Evolutionary conservation across 2,329 filamentous ascomycete species (phyloP), one percentile per base, ranked within the genome.

Genomic region (Calonectria crousiana): DNA sequence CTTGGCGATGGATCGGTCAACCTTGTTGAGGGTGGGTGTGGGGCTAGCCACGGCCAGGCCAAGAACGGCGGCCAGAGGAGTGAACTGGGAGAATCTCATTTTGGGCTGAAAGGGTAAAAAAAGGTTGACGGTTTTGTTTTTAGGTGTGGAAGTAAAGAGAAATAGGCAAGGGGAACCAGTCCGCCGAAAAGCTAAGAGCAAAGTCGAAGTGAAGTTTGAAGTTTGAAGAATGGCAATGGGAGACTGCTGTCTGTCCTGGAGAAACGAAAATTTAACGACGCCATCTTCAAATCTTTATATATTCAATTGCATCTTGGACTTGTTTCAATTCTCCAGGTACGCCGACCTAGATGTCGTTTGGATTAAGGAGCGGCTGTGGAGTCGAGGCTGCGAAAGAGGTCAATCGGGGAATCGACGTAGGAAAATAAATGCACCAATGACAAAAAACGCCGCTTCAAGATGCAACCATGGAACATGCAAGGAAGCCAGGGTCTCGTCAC

Each of bases 41-140:
- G 83, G 81, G 66, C 74, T 75, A 49, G 84, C 84, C 72, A 74
- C 75, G 76, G 78, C 81, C 60, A 84, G 68, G 72, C 79, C 81
- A 64, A 81, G 78, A 53, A 84, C 69, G 76, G 79, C 70, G 41
- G 70, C 81, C 52, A 78, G 67, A 71, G 72, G 67, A 72, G 81
- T 69, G 62, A 83, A 66, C 62, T 78, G 75, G 71, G 81, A 72
- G 80, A 82, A 84, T 79, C 82, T 84, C 83, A 84, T 84, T 20
- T 74, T 82, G 76, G 58, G 41, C 38, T 53, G n/a, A 47, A 47
- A 47, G 32, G 32, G 32, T 34, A 32, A 5, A n/a, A 44, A 44
- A 64, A 34, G 47, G 9, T 58, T 28, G 28, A 10, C 28, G 20
- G 41, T 28, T 41, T 23, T 18, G 38, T 38, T 36, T 41, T n/a